These are phyloP conservation scores for Boehmeria nivea DNA, from an alignment of 306 rosid genomes.

Conservation along the genomic window DNA sequence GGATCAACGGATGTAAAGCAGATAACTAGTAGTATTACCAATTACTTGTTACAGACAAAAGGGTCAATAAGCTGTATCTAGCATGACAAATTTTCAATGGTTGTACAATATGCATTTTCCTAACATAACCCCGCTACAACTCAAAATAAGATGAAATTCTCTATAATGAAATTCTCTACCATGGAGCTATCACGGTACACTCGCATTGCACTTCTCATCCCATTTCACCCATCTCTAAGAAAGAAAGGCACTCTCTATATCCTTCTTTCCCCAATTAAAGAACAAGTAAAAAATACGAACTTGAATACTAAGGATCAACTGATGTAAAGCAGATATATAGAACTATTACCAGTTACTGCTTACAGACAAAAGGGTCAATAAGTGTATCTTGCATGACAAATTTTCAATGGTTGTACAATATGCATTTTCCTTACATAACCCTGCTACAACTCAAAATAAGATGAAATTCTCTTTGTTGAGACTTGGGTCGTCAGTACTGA, in stretches of 20 bases:
- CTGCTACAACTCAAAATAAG: conserved; percentile 40
- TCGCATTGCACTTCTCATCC: background rate
- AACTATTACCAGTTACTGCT: conserved; percentile 10
- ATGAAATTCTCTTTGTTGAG: conserved; percentile 17
- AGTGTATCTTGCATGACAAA: conserved; percentile 25
- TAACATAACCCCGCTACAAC: too few species aligned
- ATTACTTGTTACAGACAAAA: conserved; percentile 21
- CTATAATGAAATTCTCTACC: background rate
- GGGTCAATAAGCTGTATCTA: conserved; percentile 40
- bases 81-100: conserved; percentile 34
- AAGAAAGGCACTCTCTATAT: background rate
- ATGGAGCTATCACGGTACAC: background rate
- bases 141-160: conserved; percentile 28
- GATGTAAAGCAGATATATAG: conserved; percentile 2
- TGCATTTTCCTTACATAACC: conserved; percentile 43
- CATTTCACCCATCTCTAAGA: background rate
- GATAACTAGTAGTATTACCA: conserved; percentile 1
- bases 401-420: conserved; percentile 45
- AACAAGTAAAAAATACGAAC: too few species aligned
- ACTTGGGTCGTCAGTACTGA: conserved; percentile 6
- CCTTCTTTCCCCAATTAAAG: too few species aligned
- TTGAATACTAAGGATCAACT: background rate
- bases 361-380: conserved; percentile 41
- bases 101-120: conserved; percentile 39
- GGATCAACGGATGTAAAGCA: background rate